Conservation (phyloP, 257 asterid genomes). For the Solanum boliviense region DNA sequence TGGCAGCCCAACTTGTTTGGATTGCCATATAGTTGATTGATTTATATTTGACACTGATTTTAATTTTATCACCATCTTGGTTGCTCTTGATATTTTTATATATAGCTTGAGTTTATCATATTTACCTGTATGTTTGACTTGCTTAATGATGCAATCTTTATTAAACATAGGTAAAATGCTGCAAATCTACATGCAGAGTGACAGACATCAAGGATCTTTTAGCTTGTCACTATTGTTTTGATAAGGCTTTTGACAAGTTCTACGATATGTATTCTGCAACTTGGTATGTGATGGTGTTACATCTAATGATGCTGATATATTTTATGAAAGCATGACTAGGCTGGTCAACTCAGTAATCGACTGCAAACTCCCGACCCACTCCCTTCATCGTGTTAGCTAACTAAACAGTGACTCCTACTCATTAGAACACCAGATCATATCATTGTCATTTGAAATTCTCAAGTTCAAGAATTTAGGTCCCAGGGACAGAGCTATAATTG, state of each 20-base stretch:
- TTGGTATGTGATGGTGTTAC: slow-evolving; percentile 37
- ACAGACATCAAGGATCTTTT: slow-evolving; percentile 60
- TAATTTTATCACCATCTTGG: background rate
- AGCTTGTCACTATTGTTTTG: slow-evolving; percentile 67
- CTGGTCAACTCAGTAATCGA: background rate
- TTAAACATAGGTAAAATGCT: slow-evolving; percentile 65
- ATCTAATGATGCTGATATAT: background rate
- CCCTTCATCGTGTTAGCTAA: background rate
- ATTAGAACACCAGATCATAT: background rate
- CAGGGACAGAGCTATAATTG: background rate
- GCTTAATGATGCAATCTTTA: background rate
- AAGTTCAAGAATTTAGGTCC: background rate
- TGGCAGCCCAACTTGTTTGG: background rate
- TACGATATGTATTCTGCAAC: slow-evolving; percentile 77
- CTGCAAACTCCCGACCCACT: background rate
- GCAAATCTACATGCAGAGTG: slow-evolving; percentile 70
- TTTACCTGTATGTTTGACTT: background rate
- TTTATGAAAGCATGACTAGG: background rate
- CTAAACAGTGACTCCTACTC: background rate
- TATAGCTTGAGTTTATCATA: background rate
- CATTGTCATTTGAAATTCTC: background rate
- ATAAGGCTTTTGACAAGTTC: slow-evolving; percentile 80
- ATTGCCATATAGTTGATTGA: background rate
- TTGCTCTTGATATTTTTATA: background rate
- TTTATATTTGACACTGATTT: background rate